phyloP scores from a whole-genome alignment of 352 stramenopile genomes.

The Pythium scleroteichum region DNA sequence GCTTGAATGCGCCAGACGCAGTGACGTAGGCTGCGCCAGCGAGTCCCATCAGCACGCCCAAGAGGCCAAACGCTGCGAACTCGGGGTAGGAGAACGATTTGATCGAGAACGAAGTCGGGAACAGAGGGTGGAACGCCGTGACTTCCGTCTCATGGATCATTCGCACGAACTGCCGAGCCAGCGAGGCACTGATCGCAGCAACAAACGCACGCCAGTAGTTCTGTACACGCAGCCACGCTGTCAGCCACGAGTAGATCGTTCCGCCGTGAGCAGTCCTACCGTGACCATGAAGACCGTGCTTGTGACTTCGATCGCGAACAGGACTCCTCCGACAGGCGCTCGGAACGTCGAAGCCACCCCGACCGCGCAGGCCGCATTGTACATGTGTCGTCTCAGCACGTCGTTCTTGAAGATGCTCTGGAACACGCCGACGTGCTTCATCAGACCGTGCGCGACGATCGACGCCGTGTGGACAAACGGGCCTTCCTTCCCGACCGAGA shows the following conservation, averaged over 20 bases:
- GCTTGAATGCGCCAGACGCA: constrained; percentile 38
- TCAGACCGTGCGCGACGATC: constrained; percentile 83
- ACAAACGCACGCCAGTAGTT: constrained; percentile 78
- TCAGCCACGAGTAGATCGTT: neutral
- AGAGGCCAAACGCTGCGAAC: constrained; percentile 45
- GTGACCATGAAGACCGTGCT: constrained; percentile 74
- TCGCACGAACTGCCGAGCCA: constrained; percentile 44
- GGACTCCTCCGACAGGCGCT: constrained; percentile 85
- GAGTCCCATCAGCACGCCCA: constrained; percentile 52
- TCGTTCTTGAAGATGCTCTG: constrained; percentile 59
- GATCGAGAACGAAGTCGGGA: constrained; percentile 41
- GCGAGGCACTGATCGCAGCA: constrained; percentile 50
- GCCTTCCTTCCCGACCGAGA: constrained; percentile 96
- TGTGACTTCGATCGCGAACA: constrained; percentile 92
- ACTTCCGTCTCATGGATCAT: constrained; percentile 45
- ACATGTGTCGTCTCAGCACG: constrained; percentile 77
- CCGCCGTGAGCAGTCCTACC: constrained; percentile 15
- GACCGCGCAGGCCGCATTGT: constrained; percentile 86
- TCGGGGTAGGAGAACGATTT: constrained; percentile 53
- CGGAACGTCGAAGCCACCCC: constrained; percentile 89
- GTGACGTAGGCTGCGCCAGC: constrained; percentile 52
- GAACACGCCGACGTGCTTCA: constrained; percentile 77
- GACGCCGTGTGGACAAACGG: constrained; percentile 94
- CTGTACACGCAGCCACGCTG: constrained; percentile 1
- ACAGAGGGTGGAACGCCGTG: constrained; percentile 48